Evolutionary conservation across 2,329 filamentous ascomycete genomes (phyloP), one percentile per base, ranked within the genome.

Genomic region (Penicillium corylophilum): DNA sequence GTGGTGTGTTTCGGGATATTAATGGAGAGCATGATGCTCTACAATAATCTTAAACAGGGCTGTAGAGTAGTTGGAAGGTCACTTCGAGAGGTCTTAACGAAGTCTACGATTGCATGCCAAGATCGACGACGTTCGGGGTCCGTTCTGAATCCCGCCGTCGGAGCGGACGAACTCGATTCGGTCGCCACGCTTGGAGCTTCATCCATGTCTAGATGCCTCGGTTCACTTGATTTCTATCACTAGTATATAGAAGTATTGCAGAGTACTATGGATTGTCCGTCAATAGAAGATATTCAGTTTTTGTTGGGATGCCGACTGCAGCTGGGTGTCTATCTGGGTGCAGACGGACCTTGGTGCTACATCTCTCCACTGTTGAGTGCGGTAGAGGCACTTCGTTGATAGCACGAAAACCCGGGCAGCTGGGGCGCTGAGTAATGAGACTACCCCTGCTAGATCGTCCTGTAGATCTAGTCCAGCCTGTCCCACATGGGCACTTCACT

Each of bases 11-110:
- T 48, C 4, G 51, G 46, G 16, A 59, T 51, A 18, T 51, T 50
- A 38, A 60, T 52, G 15, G 56, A 64, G 10, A 56, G 57, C 62
- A 63, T 64, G n/a, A 13, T 31, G 24, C 20, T 28, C 23, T 23
- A 9, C 4, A 3, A 18, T 2, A 4, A 16, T 18, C 15, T 2
- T 41, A 13, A 16, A 41, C 12, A 12, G 10, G 23, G 5, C 15
- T 43, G 8, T 16, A 7, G 1, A 8, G 7, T 35, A 8, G 7
- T 35, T 8, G n/a, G n/a, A 35, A n/a, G 5, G 7, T 35, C 31
- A 35, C n/a, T 18, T 15, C 15, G n/a, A 3, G n/a, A n/a, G 3
- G 7, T 35, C n/a, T 16, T 16, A 35, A 9, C 3, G 31, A 5
- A 16, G 15, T 35, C 31, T 8, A 9, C n/a, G 6, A 35, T 35